Percentiles rank a stretch among this genome's conserved stretches.
Conservation (phyloP, 2,329 filamentous ascomycete species). For the Phialophora expanda region DNA sequence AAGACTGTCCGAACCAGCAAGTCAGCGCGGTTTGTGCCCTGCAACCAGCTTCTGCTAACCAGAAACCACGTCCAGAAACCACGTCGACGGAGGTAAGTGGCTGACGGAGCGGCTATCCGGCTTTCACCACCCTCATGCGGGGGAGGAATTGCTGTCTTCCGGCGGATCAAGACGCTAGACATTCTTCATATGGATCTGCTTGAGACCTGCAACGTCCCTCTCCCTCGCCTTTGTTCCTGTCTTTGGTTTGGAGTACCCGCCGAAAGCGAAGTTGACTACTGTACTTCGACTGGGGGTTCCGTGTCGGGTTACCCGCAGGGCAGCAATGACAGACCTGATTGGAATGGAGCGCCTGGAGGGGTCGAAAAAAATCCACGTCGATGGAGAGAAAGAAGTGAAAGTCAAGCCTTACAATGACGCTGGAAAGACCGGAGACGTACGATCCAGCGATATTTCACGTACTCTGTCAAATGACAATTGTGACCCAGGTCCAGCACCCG, state of each 20-base stretch:
- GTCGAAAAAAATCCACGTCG: background rate
- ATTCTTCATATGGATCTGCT: background rate
- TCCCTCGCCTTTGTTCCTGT: background rate
- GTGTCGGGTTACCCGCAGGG: background rate
- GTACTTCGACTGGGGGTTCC: background rate
- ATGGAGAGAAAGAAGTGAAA: constrained; percentile 5
- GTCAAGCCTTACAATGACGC: background rate
- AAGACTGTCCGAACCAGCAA: background rate
- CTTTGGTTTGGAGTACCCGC: background rate
- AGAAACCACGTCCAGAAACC: background rate
- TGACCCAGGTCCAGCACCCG: constrained; percentile 49
- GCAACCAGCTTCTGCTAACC: background rate
- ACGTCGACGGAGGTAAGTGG: background rate
- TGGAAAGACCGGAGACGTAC: background rate
- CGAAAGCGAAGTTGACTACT: background rate
- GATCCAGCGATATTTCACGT: constrained; percentile 44
- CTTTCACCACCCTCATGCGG: background rate
- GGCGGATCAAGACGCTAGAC: background rate
- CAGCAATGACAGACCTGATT: constrained; percentile 2
- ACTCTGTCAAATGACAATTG: constrained; percentile 48
- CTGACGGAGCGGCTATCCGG: background rate
- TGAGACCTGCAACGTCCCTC: background rate
- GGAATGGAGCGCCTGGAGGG: background rate
- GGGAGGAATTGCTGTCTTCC: background rate
- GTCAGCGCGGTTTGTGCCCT: background rate